Evolutionary conservation across 768 basidiomycete genomes (phyloP), one percentile per base, ranked within the genome.

Genomic region (Boletus vinaceobasis): DNA sequence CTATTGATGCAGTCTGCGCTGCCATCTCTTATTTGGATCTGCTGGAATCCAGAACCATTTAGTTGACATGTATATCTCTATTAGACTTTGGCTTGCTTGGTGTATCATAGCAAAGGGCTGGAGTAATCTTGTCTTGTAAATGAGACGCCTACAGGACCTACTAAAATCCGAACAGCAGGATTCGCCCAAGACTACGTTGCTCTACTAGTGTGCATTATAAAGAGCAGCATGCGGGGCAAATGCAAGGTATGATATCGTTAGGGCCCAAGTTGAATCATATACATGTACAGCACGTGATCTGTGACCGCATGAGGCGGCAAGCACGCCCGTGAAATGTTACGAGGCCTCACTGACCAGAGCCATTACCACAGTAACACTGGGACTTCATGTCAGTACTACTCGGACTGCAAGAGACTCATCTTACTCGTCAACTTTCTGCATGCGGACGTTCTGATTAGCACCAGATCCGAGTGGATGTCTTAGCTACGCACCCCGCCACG

Each of bases 371-470:
- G 88, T 89, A 13, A 89, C 86, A 62, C 88, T 90, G 53, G 43
- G 54, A 19, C 23, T 38, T 14, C 26, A 52, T 33, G 38, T 66
- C 33, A 71, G 53, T 47, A 39, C 26, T 35, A 26, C 21, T 40
- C 48, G 15, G 9, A 52, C 48, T 13, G 26, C 42, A 48, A 29
- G n/a, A 50, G 43, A 21, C 26, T 27, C 10, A 6, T 73, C 87
- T 70, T 61, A 90, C 89, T 91, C 90, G 60, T 92, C 89, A 44
- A 84, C 67, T 83, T 92, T 91, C 89, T 91, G 49, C 32, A 50
- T 1, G 37, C 23, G 39, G 29, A 43, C 5, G n/a, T 37, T 45
- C 10, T 33, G 3, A 43, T 66, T 27, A 60, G 55, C 49, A 59
- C 15, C 15, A 51, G 45, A 21, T 21, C 26, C 7, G 8, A 50